phyloP scores from a whole-genome alignment of 1,139 yeast genomes.

The Yueomyces sp. region DNA sequence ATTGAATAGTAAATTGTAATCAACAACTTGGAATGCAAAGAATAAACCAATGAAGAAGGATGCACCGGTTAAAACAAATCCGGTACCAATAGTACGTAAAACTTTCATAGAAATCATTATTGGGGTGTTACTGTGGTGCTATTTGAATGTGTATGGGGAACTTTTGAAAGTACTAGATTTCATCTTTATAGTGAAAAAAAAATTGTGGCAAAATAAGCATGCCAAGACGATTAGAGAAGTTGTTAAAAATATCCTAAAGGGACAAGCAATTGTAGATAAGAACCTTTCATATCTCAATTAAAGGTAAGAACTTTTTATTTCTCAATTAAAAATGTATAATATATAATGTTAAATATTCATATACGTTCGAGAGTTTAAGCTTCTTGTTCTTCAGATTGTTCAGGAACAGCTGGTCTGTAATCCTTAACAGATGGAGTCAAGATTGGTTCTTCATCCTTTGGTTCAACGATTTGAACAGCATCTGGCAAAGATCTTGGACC shows the following conservation, averaged over 20 bases:
- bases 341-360: no score
- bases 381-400: constrained; percentile 19
- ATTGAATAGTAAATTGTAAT: constrained; percentile 63
- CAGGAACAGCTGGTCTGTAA: constrained; percentile 40
- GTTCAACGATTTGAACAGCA: constrained; percentile 87
- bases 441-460: constrained; percentile 90
- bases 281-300: no score
- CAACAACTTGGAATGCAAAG: constrained; percentile 74
- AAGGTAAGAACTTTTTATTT: no score
- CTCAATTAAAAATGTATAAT: no score
- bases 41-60: constrained; percentile 73
- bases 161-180: no score
- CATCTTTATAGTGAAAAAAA: no score
- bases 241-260: no score
- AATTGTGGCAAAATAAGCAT: no score
- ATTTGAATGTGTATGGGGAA: background rate
- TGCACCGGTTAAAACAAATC: constrained; percentile 28
- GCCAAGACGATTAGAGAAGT: no score
- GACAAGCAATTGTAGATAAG: no score
- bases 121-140: background rate
- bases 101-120: background rate
- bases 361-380: constrained; percentile 5
- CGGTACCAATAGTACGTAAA: constrained; percentile 21
- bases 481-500: constrained; percentile 97
- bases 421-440: constrained; percentile 78